Evolutionary conservation across 78 protist genomes (phyloP).

Genomic region (Tieghemostelium lacteum): DNA sequence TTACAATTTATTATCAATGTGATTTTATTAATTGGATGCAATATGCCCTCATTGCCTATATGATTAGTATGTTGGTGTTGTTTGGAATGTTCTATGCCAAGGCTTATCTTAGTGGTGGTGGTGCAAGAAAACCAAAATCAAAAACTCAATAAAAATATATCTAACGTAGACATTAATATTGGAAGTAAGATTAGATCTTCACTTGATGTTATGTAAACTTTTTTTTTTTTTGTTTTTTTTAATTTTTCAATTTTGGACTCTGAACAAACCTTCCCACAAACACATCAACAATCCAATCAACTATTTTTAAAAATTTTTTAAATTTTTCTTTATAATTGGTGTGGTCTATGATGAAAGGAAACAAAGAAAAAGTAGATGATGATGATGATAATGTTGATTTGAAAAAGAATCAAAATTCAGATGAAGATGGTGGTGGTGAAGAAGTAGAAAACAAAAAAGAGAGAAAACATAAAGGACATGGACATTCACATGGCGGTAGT

Average conservation of each 20-base stretch:
- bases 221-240: too few relatives aligned
- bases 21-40: slow-evolving; percentile 73
- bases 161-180: too few relatives aligned
- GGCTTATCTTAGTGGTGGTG: slow-evolving; percentile 1
- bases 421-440: slow-evolving; percentile 21
- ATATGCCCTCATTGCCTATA: slow-evolving; percentile 61
- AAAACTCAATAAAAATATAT: too few relatives aligned
- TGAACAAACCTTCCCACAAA: too few relatives aligned
- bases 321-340: not conserved
- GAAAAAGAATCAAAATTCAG: not conserved
- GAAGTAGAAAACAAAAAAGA: too few relatives aligned
- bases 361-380: not conserved
- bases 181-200: not conserved
- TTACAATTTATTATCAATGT: slow-evolving; percentile 17
- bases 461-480: slow-evolving; percentile 15
- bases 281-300: too few relatives aligned
- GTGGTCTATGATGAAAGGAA: not conserved
- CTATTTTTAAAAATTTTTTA: too few relatives aligned
- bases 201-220: too few relatives aligned
- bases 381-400: not conserved
- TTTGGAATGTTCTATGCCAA: slow-evolving; percentile 69
- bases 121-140: not conserved
- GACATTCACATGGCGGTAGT: not conserved
- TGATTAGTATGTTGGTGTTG: slow-evolving; percentile 57
- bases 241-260: too few relatives aligned